phyloP scores from a whole-genome alignment of 768 basidiomycete genomes.

The Pleurotus citrinopileatus region DNA sequence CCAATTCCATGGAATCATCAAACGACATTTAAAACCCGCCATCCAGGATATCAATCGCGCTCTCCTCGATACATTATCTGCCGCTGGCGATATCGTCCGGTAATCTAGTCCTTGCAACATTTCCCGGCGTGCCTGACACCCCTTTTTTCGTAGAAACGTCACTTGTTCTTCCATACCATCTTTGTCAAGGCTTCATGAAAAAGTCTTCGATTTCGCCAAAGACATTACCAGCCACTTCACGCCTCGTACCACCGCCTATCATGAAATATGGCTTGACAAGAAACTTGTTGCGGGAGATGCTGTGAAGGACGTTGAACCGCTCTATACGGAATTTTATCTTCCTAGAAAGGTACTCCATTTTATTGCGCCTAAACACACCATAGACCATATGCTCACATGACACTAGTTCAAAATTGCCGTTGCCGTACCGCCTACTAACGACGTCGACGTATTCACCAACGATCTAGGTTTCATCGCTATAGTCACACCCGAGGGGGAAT shows the following conservation, averaged over 20 bases:
- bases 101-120: conserved; percentile 25
- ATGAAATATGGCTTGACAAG: conserved; percentile 99
- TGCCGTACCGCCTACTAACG: conserved; percentile 94
- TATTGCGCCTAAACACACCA: background rate
- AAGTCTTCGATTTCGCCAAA: conserved; percentile 84
- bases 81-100: conserved; percentile 98
- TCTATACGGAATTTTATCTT: conserved; percentile 96
- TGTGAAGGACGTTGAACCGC: conserved; percentile 89
- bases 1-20: conserved; percentile 99
- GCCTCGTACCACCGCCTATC: conserved; percentile 90
- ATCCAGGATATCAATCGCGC: conserved; percentile 94
- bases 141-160: conserved; percentile 79
- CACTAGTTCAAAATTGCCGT: conserved; percentile 93
- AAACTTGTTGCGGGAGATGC: conserved; percentile 96
- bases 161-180: conserved; percentile 90
- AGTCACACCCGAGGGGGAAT: conserved; percentile 66
- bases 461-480: conserved; percentile 98
- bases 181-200: conserved; percentile 78
- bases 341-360: conserved; percentile 82
- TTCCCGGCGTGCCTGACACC: background rate
- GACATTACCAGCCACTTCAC: conserved; percentile 81
- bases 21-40: conserved; percentile 91
- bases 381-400: conserved; percentile 4
- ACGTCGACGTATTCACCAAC: conserved; percentile 93
- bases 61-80: conserved; percentile 92